Percentiles rank a stretch among this genome's conserved stretches.
Evolutionary conservation across 2,329 filamentous ascomycete genomes (phyloP).

Genomic region (Penicillium sp.): DNA sequence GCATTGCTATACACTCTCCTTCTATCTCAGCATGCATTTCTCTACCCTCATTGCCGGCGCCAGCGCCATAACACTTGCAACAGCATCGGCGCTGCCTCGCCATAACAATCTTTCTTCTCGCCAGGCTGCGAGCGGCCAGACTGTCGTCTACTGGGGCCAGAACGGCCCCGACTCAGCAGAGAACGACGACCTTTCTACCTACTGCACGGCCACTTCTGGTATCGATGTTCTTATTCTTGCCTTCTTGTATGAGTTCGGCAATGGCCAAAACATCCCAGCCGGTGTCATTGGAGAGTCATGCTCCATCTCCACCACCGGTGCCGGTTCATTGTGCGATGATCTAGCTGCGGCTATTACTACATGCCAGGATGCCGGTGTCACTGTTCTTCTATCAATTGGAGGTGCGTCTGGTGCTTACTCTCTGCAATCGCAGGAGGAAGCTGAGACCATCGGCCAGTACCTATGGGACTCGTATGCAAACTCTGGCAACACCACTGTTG

Average conservation of each 20-base stretch:
- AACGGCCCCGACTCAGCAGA: constrained; percentile 1
- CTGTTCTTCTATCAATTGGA: constrained; percentile 45
- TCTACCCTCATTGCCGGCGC: neutral
- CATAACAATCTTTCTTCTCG: neutral
- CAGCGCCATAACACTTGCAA: neutral
- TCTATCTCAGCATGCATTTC: neutral
- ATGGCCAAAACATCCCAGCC: constrained; percentile 36
- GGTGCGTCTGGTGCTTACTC: constrained; percentile 38
- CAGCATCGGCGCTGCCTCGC: neutral
- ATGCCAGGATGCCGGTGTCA: constrained; percentile 43
- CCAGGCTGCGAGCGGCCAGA: neutral
- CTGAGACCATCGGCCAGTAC: constrained; percentile 33
- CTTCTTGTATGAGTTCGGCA: constrained; percentile 40
- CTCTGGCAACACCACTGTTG: constrained; percentile 24
- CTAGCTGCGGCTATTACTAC: constrained; percentile 39
- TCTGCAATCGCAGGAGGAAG: constrained; percentile 34
- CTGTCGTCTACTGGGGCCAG: constrained; percentile 11
- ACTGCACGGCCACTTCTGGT: constrained; percentile 36
- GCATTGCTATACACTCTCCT: neutral
- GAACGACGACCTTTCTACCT: constrained; percentile 17
- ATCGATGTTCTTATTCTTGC: constrained; percentile 44
- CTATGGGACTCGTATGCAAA: constrained; percentile 47
- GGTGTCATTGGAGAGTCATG: constrained; percentile 27
- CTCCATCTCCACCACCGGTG: constrained; percentile 3
- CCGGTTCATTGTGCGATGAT: constrained; percentile 27